phyloP scores from a whole-genome alignment of 306 rosid species.

The Trichosanthes truncata region DNA sequence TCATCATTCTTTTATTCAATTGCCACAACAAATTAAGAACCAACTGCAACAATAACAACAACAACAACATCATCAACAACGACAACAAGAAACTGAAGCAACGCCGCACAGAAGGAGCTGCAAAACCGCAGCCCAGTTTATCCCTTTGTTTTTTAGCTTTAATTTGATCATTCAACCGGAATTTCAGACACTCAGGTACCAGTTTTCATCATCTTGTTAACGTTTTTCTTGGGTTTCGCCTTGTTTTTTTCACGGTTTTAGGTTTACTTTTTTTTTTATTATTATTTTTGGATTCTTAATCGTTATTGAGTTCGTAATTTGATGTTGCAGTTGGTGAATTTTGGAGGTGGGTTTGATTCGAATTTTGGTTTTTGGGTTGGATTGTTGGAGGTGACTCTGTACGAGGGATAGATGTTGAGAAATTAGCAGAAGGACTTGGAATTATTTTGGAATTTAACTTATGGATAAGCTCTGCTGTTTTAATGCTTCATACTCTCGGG shows the following conservation, averaged over 20 bases:
- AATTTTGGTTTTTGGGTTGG: slow-evolving; percentile 10
- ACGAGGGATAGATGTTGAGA: slow-evolving; percentile 34
- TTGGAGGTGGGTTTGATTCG: slow-evolving; percentile 31
- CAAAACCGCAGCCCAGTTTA: background rate
- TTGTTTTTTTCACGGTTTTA: slow-evolving; percentile 17
- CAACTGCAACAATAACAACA: background rate
- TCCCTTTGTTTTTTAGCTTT: background rate
- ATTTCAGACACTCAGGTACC: slow-evolving; percentile 21
- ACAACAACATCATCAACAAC: background rate
- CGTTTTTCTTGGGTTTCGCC: background rate
- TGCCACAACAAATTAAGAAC: background rate
- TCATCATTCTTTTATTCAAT: slow-evolving; percentile 1
- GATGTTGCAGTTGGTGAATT: slow-evolving; percentile 14
- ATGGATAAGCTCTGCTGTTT: slow-evolving; percentile 79
- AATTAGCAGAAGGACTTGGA: slow-evolving; percentile 23
- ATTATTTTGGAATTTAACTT: slow-evolving; percentile 14
- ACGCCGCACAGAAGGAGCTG: background rate
- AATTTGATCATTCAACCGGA: slow-evolving; percentile 12
- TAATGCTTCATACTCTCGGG: slow-evolving; percentile 61
- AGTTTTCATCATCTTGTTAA: background rate
- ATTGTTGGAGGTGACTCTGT: slow-evolving; percentile 32
- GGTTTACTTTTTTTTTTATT: slow-evolving; percentile 22
- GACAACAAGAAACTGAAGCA: background rate
- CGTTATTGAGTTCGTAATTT: slow-evolving; percentile 17
- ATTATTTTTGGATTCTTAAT: background rate